Conservation (phyloP, 2,329 filamentous ascomycete species). For the Ophiostoma himal-ulmi region DNA sequence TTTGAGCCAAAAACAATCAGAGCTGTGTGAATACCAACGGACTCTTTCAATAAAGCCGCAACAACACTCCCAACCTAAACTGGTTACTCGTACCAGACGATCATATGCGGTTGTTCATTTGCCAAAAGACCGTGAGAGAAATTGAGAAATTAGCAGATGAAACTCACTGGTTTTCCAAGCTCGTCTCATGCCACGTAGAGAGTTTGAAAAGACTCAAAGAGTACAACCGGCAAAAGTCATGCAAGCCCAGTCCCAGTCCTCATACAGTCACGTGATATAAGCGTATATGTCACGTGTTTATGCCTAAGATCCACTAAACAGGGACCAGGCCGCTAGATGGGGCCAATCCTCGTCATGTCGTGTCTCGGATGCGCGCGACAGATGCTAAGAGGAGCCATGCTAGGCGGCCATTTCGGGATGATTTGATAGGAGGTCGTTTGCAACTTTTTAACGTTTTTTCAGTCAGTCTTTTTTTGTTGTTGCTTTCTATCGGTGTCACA, state of each 20-base stretch:
- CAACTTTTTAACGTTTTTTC: background rate
- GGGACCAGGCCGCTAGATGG: background rate
- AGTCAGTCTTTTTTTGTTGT: background rate
- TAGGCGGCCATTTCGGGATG: background rate
- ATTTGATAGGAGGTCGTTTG: too few species aligned
- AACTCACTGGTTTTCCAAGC: too few species aligned
- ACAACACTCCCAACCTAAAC: too few species aligned
- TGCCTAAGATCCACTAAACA: background rate
- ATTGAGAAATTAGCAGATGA: too few species aligned
- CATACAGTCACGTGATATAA: background rate
- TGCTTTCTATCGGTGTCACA: background rate
- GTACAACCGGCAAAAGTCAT: background rate
- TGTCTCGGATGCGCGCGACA: conserved; percentile 1
- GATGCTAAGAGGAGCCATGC: background rate
- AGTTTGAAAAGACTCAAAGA: too few species aligned
- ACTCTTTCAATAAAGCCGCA: too few species aligned
- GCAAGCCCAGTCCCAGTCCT: background rate
- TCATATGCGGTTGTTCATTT: too few species aligned
- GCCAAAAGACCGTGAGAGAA: too few species aligned
- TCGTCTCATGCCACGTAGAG: too few species aligned
- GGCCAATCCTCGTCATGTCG: conserved; percentile 2
- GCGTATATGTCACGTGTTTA: background rate
- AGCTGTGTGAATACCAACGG: too few species aligned
- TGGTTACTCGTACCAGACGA: too few species aligned
- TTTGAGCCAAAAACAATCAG: too few species aligned